Percentiles rank a stretch among this genome's conserved stretches.
phyloP scores from a whole-genome alignment of 345 rosid species.

The Arabidopsis thaliana region DNA sequence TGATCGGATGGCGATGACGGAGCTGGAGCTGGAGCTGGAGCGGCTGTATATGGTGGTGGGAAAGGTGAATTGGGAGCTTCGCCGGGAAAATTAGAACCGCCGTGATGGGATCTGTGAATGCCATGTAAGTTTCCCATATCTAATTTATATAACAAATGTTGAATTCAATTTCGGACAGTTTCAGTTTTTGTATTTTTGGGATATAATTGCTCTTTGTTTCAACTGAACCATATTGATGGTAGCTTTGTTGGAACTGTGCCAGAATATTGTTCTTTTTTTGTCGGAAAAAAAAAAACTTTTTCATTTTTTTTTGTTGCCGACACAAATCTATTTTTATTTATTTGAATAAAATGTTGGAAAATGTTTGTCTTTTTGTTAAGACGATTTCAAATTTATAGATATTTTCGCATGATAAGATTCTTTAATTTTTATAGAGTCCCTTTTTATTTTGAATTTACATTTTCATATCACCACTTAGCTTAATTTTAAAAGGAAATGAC shows the following conservation, averaged over 20 bases:
- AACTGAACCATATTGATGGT: constrained; percentile 34
- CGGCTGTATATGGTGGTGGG: background rate
- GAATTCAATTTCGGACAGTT: constrained; percentile 38
- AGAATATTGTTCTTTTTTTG: constrained; percentile 6
- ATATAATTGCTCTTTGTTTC: constrained; percentile 39
- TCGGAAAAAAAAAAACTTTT: too few species aligned
- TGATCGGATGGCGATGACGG: constrained; percentile 19
- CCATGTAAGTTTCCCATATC: constrained; percentile 58
- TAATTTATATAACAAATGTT: constrained; percentile 11
- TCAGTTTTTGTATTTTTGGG: constrained; percentile 34
- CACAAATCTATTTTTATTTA: constrained; percentile 3
- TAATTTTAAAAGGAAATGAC: too few species aligned
- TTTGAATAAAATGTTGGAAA: background rate
- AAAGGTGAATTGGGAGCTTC: constrained; percentile 1
- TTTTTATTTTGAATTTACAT: background rate
- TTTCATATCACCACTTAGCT: too few species aligned
- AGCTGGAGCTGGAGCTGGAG: constrained; percentile 34
- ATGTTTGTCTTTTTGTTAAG: background rate
- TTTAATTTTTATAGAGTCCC: too few species aligned
- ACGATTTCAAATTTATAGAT: constrained; percentile 16
- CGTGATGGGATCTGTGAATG: constrained; percentile 50
- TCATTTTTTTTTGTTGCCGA: constrained; percentile 26
- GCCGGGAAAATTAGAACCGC: constrained; percentile 16
- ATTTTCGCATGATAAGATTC: background rate
- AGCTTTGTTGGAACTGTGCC: constrained; percentile 28